phyloP scores from a whole-genome alignment of 1,284 basidiomycete genomes.

The Cryptococcus hybrid region DNA sequence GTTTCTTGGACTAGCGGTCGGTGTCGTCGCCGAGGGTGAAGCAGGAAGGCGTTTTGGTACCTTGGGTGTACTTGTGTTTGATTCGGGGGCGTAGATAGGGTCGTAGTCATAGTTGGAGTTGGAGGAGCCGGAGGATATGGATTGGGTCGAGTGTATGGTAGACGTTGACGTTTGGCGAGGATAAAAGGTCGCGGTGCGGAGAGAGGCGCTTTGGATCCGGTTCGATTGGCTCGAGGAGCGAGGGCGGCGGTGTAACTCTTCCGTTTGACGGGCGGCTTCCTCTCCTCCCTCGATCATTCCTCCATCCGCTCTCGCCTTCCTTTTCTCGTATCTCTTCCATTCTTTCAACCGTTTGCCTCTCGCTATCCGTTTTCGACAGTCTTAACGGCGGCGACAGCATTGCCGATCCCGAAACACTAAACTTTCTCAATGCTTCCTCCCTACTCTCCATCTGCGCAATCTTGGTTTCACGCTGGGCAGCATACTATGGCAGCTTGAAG shows the following conservation, averaged over 20 bases:
- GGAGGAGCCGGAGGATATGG: not conserved
- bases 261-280: conserved; percentile 7
- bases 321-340: too few species aligned
- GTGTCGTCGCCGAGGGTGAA: not conserved
- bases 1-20: not conserved
- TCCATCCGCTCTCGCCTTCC: too few species aligned
- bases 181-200: not conserved
- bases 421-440: conserved; percentile 38
- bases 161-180: conserved; percentile 6
- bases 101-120: not conserved
- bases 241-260: conserved; percentile 35
- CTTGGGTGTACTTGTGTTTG: not conserved
- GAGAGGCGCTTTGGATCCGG: not conserved
- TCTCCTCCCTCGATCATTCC: not conserved
- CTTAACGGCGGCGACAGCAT: not conserved
- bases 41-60: not conserved
- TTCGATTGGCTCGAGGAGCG: conserved; percentile 17
- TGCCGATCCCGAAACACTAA: conserved; percentile 29
- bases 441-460: conserved; percentile 42
- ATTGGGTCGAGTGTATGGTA: not conserved
- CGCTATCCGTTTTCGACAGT: too few species aligned
- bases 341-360: too few species aligned
- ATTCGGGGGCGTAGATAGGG: not conserved
- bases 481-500: conserved; percentile 19
- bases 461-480: conserved; percentile 34